Percentiles rank a stretch among this genome's conserved stretches.
phyloP scores from a whole-genome alignment of 1,284 basidiomycete genomes.

The Ceratobasidium sp. region DNA sequence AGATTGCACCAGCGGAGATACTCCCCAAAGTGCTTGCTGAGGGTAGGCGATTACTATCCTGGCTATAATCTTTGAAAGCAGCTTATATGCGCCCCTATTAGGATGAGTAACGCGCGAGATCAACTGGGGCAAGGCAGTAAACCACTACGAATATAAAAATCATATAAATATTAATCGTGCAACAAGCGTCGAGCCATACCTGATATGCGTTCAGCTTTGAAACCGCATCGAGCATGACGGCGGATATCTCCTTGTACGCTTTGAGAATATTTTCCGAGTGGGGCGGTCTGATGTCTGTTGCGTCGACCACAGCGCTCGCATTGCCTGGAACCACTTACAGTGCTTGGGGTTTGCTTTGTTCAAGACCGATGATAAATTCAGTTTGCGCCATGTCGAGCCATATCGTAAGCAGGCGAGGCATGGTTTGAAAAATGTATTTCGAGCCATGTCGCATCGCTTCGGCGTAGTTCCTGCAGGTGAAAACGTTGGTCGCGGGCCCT shows the following conservation, averaged over 20 bases:
- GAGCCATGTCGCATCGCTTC: conserved; percentile 85
- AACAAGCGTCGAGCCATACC: conserved; percentile 56
- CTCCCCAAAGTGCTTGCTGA: conserved; percentile 93
- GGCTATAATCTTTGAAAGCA: conserved; percentile 77
- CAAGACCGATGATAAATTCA: conserved; percentile 52
- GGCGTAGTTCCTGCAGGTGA: conserved; percentile 61
- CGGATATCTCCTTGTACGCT: conserved; percentile 29
- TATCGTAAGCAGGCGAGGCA: conserved; percentile 93
- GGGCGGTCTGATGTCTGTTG: conserved; percentile 5
- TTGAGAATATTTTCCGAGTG: conserved; percentile 12
- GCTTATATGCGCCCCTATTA: conserved; percentile 72
- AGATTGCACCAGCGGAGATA: conserved; percentile 89
- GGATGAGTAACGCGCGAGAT: conserved; percentile 92
- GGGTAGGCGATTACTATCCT: conserved; percentile 85
- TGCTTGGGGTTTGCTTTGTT: conserved; percentile 20
- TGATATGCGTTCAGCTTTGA: conserved; percentile 78
- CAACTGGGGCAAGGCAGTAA: conserved; percentile 96
- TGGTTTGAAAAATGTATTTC: conserved; percentile 96
- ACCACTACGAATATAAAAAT: conserved; percentile 73
- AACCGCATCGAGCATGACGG: conserved; percentile 65
- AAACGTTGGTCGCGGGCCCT: conserved; percentile 42
- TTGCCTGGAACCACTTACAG: neutral
- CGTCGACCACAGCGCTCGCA: neutral
- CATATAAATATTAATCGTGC: neutral
- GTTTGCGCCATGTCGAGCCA: conserved; percentile 94